These are phyloP conservation scores for Dovyalis caffra DNA, from an alignment of 345 rosid genomes.

Conservation along the genomic window DNA sequence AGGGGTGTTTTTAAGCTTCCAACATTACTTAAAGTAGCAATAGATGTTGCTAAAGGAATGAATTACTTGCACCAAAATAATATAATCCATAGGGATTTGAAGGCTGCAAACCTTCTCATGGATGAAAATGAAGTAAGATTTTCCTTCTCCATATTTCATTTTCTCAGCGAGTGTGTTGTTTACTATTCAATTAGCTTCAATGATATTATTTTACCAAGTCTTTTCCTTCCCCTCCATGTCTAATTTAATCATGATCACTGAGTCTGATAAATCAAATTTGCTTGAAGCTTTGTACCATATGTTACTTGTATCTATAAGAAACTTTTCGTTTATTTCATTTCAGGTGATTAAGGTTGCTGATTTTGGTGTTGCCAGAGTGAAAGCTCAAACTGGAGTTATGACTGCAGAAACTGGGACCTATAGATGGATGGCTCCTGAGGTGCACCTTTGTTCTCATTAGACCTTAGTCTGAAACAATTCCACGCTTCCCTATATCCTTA, in stretches of 20 bases:
- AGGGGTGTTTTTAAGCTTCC: constrained; percentile 92
- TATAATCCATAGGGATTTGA: constrained; percentile 95
- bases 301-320: neutral
- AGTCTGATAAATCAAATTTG: neutral
- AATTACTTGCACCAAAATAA: constrained; percentile 90
- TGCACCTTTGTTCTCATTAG: constrained; percentile 18
- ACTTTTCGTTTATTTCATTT: neutral
- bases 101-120: constrained; percentile 94
- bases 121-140: constrained; percentile 91
- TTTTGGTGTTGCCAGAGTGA: constrained; percentile 96
- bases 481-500: neutral
- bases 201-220: neutral
- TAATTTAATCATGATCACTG: neutral
- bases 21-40: constrained; percentile 75
- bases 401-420: constrained; percentile 99
- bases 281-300: neutral
- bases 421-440: constrained; percentile 99
- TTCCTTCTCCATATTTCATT: neutral
- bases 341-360: constrained; percentile 98
- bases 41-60: constrained; percentile 98
- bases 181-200: neutral
- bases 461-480: neutral
- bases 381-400: constrained; percentile 95
- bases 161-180: neutral
- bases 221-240: neutral